Evolutionary conservation across 768 basidiomycete genomes (phyloP).

Genomic region (Tephrocybe sp.): DNA sequence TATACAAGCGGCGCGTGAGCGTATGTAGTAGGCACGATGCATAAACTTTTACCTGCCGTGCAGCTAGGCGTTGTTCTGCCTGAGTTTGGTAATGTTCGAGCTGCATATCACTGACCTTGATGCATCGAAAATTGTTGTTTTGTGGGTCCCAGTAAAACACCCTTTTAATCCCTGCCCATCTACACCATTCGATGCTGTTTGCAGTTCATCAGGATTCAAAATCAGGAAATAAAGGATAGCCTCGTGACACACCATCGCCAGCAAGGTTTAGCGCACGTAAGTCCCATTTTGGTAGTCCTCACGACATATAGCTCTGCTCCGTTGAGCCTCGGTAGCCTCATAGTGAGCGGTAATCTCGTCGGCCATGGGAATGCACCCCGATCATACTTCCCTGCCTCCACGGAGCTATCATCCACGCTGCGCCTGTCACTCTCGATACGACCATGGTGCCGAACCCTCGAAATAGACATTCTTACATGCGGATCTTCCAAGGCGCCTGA

Average conservation of each 20-base stretch:
- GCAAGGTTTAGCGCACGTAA: constrained; percentile 51
- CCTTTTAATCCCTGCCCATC: constrained; percentile 55
- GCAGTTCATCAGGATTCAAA: background rate
- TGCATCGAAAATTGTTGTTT: constrained; percentile 28
- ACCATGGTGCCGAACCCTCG: background rate
- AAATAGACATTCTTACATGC: background rate
- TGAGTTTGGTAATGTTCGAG: constrained; percentile 43
- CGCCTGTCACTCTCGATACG: background rate
- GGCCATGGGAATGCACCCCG: background rate
- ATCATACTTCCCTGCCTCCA: background rate
- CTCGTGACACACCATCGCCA: constrained; percentile 37
- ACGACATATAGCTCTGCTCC: constrained; percentile 57
- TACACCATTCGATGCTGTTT: constrained; percentile 49
- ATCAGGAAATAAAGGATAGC: background rate
- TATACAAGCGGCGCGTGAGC: background rate
- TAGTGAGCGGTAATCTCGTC: background rate
- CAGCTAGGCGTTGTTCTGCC: constrained; percentile 38
- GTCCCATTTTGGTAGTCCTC: constrained; percentile 45
- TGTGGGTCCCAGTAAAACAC: constrained; percentile 50
- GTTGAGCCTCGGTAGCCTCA: constrained; percentile 34
- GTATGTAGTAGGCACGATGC: background rate
- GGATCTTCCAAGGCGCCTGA: background rate
- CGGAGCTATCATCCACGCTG: background rate
- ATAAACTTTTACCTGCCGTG: constrained; percentile 9
- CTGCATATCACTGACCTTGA: constrained; percentile 42